Conservation (phyloP, 805 yeast species). For the Middelhovenomyces tepae region DNA sequence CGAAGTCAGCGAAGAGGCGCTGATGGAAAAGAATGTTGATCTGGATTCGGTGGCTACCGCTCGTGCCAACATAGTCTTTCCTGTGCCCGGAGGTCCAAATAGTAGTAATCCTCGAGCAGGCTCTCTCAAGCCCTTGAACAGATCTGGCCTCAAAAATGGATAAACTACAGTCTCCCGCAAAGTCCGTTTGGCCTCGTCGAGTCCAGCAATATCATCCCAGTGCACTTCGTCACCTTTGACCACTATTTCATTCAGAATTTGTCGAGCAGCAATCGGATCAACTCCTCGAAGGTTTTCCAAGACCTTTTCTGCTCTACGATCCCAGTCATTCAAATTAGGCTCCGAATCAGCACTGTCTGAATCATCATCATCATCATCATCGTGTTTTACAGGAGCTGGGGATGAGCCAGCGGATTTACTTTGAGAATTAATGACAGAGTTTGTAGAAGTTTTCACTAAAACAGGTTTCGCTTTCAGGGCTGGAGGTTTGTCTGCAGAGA, state of each 20-base stretch:
- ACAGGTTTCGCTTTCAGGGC: constrained; percentile 2
- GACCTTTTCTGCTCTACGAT: constrained; percentile 24
- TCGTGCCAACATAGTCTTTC: constrained; percentile 93
- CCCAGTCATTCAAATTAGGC: constrained; percentile 26
- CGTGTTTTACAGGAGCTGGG: too few species aligned
- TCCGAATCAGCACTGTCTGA: too few species aligned
- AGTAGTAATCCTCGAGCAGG: constrained; percentile 94
- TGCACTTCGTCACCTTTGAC: constrained; percentile 83
- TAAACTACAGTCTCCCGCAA: constrained; percentile 92
- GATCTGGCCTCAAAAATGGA: constrained; percentile 89
- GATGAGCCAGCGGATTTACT: constrained; percentile 1
- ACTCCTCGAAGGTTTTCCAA: constrained; percentile 47
- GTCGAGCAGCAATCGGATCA: constrained; percentile 70
- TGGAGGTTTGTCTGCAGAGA: too few species aligned
- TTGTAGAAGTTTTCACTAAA: background rate
- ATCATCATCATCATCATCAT: constrained; percentile 9
- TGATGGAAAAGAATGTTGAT: constrained; percentile 84
- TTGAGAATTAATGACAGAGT: background rate
- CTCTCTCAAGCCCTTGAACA: constrained; percentile 82
- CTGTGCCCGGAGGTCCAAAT: constrained; percentile 99
- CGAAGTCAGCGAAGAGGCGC: constrained; percentile 84
- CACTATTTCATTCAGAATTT: constrained; percentile 79
- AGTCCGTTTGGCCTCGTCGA: constrained; percentile 79
- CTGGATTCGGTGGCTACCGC: constrained; percentile 95
- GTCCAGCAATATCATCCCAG: constrained; percentile 95